Evolutionary conservation across 2,329 filamentous ascomycete genomes (phyloP).

Genomic region (Septoria petroselini): DNA sequence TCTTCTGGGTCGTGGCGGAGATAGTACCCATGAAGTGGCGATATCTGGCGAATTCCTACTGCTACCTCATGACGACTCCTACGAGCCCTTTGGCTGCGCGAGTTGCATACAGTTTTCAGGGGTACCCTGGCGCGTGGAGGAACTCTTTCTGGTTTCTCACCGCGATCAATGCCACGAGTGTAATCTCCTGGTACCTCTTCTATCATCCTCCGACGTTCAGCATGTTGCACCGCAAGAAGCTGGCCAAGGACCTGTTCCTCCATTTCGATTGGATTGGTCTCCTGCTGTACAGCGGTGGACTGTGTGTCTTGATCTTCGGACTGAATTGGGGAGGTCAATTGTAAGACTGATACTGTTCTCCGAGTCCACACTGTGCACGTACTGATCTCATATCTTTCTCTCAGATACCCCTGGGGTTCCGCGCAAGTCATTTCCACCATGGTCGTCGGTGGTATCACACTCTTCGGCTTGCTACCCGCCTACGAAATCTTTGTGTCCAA

Average conservation of each 20-base stretch:
- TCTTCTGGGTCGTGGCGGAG: slow-evolving; percentile 41
- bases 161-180: slow-evolving; percentile 36
- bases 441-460: slow-evolving; percentile 27
- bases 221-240: slow-evolving; percentile 31
- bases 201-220: slow-evolving; percentile 37
- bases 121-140: slow-evolving; percentile 27
- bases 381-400: background rate
- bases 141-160: slow-evolving; percentile 31
- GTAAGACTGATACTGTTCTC: slow-evolving; percentile 7
- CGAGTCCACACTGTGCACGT: background rate
- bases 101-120: slow-evolving; percentile 28
- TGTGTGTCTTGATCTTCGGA: slow-evolving; percentile 30
- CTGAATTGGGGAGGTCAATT: slow-evolving; percentile 34
- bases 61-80: slow-evolving; percentile 30
- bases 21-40: slow-evolving; percentile 38
- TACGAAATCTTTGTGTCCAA: slow-evolving; percentile 29
- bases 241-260: slow-evolving; percentile 27
- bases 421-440: slow-evolving; percentile 32
- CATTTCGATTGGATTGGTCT: slow-evolving; percentile 33
- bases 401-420: slow-evolving; percentile 33
- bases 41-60: slow-evolving; percentile 30
- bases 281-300: slow-evolving; percentile 27
- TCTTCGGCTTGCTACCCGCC: slow-evolving; percentile 27
- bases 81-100: slow-evolving; percentile 28
- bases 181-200: slow-evolving; percentile 35